These are phyloP conservation scores for Ustilago shanxiensis DNA, from an alignment of 1,284 basidiomycete genomes.

Conservation along the genomic window DNA sequence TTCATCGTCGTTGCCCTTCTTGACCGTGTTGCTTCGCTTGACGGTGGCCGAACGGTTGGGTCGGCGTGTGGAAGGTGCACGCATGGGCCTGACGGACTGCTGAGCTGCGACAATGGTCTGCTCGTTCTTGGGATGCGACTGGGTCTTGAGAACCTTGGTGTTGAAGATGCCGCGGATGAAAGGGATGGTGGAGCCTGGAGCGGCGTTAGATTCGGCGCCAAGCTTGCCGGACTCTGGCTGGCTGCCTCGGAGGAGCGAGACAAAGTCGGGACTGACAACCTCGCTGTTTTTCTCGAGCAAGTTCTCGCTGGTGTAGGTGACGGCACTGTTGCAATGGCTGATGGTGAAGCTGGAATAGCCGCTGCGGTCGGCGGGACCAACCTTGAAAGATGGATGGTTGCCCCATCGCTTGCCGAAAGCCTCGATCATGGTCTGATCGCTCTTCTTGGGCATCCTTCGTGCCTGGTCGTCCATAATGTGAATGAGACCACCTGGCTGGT, in stretches of 20 bases:
- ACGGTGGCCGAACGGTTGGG: constrained; percentile 57
- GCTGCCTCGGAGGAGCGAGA: constrained; percentile 83
- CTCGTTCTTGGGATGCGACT: constrained; percentile 89
- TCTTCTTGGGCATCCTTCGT: constrained; percentile 86
- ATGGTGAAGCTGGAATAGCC: constrained; percentile 90
- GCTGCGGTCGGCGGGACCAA: constrained; percentile 74
- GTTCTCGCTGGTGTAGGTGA: constrained; percentile 89
- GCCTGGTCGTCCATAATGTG: constrained; percentile 99
- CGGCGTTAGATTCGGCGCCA: constrained; percentile 41
- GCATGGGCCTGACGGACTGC: constrained; percentile 91
- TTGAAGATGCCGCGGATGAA: constrained; percentile 93
- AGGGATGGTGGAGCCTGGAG: constrained; percentile 71
- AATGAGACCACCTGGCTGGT: constrained; percentile 88
- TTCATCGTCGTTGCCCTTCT: constrained; percentile 75
- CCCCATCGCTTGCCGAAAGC: constrained; percentile 94
- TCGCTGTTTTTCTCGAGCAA: constrained; percentile 92
- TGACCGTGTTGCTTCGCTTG: constrained; percentile 63
- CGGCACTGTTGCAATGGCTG: constrained; percentile 89
- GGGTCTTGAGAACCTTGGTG: constrained; percentile 86
- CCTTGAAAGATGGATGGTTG: constrained; percentile 85
- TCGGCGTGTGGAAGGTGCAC: constrained; percentile 78
- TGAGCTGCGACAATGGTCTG: constrained; percentile 94
- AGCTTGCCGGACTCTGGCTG: constrained; percentile 63
- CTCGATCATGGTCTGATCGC: constrained; percentile 92
- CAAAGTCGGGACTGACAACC: constrained; percentile 90